Percentiles rank a stretch among this genome's conserved stretches.
Conservation (phyloP, 495 filamentous ascomycete species). For the Aspergillus asperescens region DNA sequence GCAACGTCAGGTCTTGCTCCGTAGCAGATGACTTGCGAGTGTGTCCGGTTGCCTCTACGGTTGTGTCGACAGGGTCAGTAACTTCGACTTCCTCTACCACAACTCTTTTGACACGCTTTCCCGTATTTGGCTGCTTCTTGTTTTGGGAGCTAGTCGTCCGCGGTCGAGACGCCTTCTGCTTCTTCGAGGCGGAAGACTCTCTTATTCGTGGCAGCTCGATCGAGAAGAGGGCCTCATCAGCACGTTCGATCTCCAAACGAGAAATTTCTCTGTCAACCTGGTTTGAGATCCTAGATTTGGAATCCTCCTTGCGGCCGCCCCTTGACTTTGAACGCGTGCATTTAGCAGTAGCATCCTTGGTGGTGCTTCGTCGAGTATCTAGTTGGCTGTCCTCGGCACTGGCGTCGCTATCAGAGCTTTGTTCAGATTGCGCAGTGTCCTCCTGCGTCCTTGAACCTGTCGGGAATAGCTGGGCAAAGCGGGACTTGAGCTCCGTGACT, state of each 20-base stretch:
- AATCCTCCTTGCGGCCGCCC: slow-evolving; percentile 29
- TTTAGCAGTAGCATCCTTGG: slow-evolving; percentile 33
- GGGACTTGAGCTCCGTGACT: slow-evolving; percentile 44
- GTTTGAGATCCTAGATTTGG: slow-evolving; percentile 30
- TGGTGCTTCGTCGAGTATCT: slow-evolving; percentile 34
- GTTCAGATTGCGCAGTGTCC: slow-evolving; percentile 32
- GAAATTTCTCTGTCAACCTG: slow-evolving; percentile 44
- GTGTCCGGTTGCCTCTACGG: slow-evolving; percentile 33
- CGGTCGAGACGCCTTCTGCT: slow-evolving; percentile 19
- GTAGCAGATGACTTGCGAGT: slow-evolving; percentile 27
- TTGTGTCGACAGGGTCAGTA: slow-evolving; percentile 26
- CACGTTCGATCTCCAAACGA: slow-evolving; percentile 38
- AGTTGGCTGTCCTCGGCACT: slow-evolving; percentile 33
- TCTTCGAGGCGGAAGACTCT: slow-evolving; percentile 22
- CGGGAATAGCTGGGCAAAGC: slow-evolving; percentile 25
- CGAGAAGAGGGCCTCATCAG: slow-evolving; percentile 45
- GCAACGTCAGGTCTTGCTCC: slow-evolving; percentile 38
- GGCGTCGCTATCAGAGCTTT: slow-evolving; percentile 21
- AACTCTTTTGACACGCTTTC: slow-evolving; percentile 44
- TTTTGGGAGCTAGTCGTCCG: slow-evolving; percentile 2
- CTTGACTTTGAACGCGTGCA: slow-evolving; percentile 31
- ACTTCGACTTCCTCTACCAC: slow-evolving; percentile 38
- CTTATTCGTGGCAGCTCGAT: slow-evolving; percentile 29
- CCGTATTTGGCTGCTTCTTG: slow-evolving; percentile 37
- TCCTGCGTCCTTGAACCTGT: slow-evolving; percentile 23